Evolutionary conservation across 2,329 filamentous ascomycete species (phyloP).

Genomic region (Cercospora nicotianae): DNA sequence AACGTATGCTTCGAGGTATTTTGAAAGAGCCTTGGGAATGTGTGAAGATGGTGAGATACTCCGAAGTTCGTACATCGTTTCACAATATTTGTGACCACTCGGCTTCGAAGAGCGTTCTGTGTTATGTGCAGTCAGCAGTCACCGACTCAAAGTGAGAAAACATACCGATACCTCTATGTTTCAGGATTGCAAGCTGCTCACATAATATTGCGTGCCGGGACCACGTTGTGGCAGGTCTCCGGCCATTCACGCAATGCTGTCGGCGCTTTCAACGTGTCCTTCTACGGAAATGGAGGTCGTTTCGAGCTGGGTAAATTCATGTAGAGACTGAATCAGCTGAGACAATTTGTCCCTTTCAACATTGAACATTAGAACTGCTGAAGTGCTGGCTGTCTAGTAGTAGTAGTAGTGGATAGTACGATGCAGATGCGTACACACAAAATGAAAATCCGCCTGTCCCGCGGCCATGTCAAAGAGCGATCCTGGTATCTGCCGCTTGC

Average conservation of each 20-base stretch:
- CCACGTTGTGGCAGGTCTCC: not conserved
- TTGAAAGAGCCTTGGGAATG: too few species aligned
- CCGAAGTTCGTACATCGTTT: not conserved
- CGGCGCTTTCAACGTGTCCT: not conserved
- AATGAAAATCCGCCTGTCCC: not conserved
- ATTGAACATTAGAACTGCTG: not conserved
- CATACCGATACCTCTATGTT: not conserved
- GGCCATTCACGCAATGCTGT: not conserved
- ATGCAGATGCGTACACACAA: constrained; percentile 1
- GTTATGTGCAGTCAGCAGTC: not conserved
- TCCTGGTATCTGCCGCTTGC: constrained; percentile 13
- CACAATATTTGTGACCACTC: not conserved
- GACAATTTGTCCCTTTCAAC: not conserved
- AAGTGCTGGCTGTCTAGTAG: constrained; percentile 2
- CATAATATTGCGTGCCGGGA: not conserved
- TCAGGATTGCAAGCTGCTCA: not conserved
- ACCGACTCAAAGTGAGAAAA: not conserved
- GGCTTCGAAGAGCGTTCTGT: not conserved
- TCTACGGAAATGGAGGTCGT: not conserved
- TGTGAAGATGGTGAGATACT: not conserved
- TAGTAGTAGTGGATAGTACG: constrained; percentile 1
- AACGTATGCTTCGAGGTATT: not conserved
- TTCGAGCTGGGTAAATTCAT: not conserved
- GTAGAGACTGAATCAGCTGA: not conserved
- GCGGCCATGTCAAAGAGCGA: not conserved